These are phyloP conservation scores for Lentinula lateritia DNA, from an alignment of 768 basidiomycete genomes.

Conservation along the genomic window DNA sequence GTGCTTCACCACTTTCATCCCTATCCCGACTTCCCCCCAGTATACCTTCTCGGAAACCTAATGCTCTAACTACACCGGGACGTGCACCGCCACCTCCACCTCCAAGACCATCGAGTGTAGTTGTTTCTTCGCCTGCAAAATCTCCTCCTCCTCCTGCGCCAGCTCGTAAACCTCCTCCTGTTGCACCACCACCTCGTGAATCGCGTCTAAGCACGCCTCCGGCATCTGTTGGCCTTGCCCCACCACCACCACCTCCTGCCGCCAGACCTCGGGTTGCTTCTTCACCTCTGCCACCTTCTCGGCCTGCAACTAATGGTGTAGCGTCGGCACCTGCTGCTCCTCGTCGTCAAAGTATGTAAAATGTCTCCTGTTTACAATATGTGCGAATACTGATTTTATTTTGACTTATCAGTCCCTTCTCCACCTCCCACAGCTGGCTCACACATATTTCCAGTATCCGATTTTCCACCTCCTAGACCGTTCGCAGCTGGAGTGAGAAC, in stretches of 20 bases:
- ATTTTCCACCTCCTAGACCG: conserved; percentile 72
- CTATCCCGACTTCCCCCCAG: conserved; percentile 22
- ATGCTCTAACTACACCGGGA: conserved; percentile 29
- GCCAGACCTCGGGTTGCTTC: conserved; percentile 15
- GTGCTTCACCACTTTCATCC: conserved; percentile 16
- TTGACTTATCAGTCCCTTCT: conserved; percentile 35
- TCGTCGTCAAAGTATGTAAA: conserved; percentile 44
- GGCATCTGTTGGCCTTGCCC: conserved; percentile 21
- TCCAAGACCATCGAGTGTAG: conserved; percentile 30
- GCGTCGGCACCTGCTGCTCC: conserved; percentile 29
- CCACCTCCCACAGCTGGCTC: conserved; percentile 60
- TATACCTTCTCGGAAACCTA: conserved; percentile 28
- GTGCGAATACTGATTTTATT: conserved; percentile 16
- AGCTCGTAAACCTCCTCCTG: conserved; percentile 17
- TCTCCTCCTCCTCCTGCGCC: conserved; percentile 40
- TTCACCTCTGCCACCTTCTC: conserved; percentile 4
- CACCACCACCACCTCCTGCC: conserved; percentile 22
- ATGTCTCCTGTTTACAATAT: not conserved
- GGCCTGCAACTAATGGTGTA: conserved; percentile 13
- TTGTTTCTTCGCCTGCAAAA: conserved; percentile 16
- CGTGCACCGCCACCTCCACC: conserved; percentile 40
- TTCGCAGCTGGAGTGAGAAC: conserved; percentile 45
- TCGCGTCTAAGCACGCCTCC: conserved; percentile 18
- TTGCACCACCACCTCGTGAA: conserved; percentile 21
- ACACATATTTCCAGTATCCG: conserved; percentile 70